These are phyloP conservation scores for Leccinum pachyderme DNA, from an alignment of 1,284 basidiomycete genomes.

Conservation along the genomic window DNA sequence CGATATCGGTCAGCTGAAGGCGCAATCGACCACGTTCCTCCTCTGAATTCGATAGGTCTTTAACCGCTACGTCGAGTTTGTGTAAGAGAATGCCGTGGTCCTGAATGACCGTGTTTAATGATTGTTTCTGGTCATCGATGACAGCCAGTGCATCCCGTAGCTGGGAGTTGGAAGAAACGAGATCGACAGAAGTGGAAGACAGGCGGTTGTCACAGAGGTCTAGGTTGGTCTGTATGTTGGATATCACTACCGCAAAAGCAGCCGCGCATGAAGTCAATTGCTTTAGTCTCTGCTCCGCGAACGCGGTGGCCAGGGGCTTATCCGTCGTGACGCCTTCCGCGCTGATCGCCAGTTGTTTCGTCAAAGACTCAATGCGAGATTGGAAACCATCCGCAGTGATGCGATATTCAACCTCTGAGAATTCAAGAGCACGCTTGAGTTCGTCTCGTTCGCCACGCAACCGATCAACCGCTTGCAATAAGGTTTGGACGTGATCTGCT, in stretches of 20 bases:
- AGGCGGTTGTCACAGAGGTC: conserved; percentile 27
- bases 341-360: conserved; percentile 20
- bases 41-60: conserved; percentile 21
- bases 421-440: conserved; percentile 65
- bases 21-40: conserved; percentile 16
- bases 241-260: conserved; percentile 38
- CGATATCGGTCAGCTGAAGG: conserved; percentile 19
- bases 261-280: conserved; percentile 32
- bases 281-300: conserved; percentile 23
- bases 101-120: conserved; percentile 1
- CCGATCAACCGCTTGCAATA: conserved; percentile 62
- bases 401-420: conserved; percentile 67
- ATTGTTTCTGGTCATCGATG: conserved; percentile 16
- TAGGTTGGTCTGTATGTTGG: conserved; percentile 32
- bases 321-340: neutral
- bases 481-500: conserved; percentile 46
- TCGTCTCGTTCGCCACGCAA: conserved; percentile 70
- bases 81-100: conserved; percentile 15
- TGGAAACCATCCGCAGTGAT: conserved; percentile 65
- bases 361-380: conserved; percentile 30
- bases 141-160: conserved; percentile 18
- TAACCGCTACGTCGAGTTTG: conserved; percentile 13
- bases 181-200: conserved; percentile 12
- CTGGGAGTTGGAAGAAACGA: conserved; percentile 13
- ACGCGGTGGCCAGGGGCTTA: neutral